Percentiles rank a stretch among this genome's conserved stretches.
These are phyloP conservation scores for Hibiscus trionum DNA, from an alignment of 345 rosid species.

Conservation along the genomic window DNA sequence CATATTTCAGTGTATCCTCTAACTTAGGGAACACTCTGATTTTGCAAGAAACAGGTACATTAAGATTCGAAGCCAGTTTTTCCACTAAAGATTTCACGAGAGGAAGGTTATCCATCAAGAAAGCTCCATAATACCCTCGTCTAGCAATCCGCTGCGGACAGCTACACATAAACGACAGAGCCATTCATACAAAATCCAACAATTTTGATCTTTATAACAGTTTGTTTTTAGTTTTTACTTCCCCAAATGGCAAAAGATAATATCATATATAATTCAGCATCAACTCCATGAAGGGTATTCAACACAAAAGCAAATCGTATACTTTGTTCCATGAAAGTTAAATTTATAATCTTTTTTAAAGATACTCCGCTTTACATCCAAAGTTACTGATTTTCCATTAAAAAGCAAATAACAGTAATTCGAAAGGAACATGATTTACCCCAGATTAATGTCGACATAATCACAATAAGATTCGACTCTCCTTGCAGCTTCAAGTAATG, in stretches of 20 bases:
- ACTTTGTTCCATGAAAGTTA: neutral
- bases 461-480: conserved; percentile 77
- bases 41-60: conserved; percentile 82
- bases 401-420: neutral
- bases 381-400: neutral
- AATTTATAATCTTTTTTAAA: neutral
- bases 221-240: neutral
- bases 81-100: conserved; percentile 79
- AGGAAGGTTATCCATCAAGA: conserved; percentile 91
- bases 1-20: conserved; percentile 55
- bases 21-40: conserved; percentile 34
- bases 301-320: neutral
- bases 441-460: conserved; percentile 89
- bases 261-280: neutral
- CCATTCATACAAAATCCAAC: neutral
- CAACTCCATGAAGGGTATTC: neutral
- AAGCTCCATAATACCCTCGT: conserved; percentile 88
- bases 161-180: conserved; percentile 26
- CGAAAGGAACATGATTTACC: conserved; percentile 31
- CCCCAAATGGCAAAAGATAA: neutral
- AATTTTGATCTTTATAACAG: neutral
- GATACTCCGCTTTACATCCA: neutral
- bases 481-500: conserved; percentile 65
- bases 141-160: conserved; percentile 52
- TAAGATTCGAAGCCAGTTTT: conserved; percentile 53